Evolutionary conservation across 352 stramenopile species (phyloP), one percentile per base, ranked within the genome.

Genomic region (Globisporangium nunn): DNA sequence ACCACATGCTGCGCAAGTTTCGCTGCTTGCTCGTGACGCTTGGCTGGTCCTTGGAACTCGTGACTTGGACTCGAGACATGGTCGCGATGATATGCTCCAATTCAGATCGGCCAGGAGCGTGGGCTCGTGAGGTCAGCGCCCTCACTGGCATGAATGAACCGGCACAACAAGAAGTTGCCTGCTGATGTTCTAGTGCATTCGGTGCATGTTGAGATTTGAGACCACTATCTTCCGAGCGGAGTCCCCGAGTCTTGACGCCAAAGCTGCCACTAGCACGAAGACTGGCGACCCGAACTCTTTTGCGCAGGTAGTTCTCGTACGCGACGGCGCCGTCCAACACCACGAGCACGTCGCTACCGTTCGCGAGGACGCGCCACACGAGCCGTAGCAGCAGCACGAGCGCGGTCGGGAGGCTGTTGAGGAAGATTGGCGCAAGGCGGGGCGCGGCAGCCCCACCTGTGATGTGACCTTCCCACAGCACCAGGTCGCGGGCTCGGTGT

Each of bases 351-450:
- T 63, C 31, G n/a, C 37, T 33, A 28, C 18, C 33, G 10, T 58
- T 48, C 29, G 37, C 57, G 1, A 45, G 29, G 2, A 63, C 47
- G n/a, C 62, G 62, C 35, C 56, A 69, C 5, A 69, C 37, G 14
- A 73, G 45, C 10, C 65, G 68, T 47, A 60, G 6, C 14, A 45
- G 18, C 56, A 70, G 62, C 8, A 66, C 39, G 2, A 52, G 45
- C 6, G 65, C 48, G 0, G 59, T 69, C 6, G 50, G 11, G 3
- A 65, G 50, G 18, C 50, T 55, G 51, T 58, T 71, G 50, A 61
- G 57, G 48, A 73, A 62, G 11, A 68, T 56, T 8, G 68, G 59
- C 29, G 67, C 23, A 14, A 68, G 37, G 33, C 63, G 59, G 39
- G 72, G 41, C 14, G 66, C 12, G 0, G 66, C n/a, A 3, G n/a